Evolutionary conservation across 177 flowering plant genomes (phyloP).

Genomic region (Vitis hybrid): DNA sequence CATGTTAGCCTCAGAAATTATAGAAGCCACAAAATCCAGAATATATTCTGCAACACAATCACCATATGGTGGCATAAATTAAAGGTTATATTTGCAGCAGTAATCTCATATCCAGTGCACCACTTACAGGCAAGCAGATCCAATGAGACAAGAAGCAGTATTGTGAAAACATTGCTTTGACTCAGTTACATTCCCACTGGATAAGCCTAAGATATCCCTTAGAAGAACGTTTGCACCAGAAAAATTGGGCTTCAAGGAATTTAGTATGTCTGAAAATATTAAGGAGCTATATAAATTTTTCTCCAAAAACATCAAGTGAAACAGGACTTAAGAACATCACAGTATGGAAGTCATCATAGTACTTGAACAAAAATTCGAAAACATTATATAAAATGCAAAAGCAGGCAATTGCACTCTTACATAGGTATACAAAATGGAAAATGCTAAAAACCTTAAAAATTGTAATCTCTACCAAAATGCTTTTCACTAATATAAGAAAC

Average conservation of each 20-base stretch:
- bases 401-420: background rate
- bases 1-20: background rate
- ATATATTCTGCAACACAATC: background rate
- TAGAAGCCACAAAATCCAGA: background rate
- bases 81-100: background rate
- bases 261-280: constrained; percentile 52
- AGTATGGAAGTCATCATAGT: background rate
- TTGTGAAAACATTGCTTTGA: constrained; percentile 25
- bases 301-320: background rate
- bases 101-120: background rate
- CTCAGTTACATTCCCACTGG: constrained; percentile 24
- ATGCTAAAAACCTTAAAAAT: background rate
- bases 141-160: constrained; percentile 24
- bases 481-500: background rate
- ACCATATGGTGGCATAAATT: background rate
- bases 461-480: background rate
- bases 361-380: background rate
- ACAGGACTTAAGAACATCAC: background rate
- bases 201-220: constrained; percentile 48
- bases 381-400: background rate
- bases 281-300: constrained; percentile 24
- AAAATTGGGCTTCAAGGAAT: constrained; percentile 45
- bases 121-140: constrained; percentile 68
- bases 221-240: constrained; percentile 46
- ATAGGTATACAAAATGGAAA: background rate